A percentile compares a stretch with the other conserved stretches of the same genome.
Evolutionary conservation across 2,329 filamentous ascomycete genomes (phyloP).

Genomic region (Gnomoniopsis sp.): DNA sequence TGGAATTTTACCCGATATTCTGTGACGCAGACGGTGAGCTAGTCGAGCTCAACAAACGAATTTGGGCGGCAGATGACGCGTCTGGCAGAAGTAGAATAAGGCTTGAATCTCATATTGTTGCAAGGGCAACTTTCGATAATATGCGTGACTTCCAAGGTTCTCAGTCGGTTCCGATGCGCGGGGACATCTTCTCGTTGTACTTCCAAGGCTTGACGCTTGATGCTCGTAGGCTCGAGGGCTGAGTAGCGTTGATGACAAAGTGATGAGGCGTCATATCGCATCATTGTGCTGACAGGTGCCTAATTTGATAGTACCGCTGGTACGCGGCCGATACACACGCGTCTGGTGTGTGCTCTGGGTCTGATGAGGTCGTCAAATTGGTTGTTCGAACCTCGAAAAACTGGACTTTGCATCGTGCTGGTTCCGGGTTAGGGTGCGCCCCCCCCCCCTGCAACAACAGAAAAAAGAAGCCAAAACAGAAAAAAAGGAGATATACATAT

Average conservation of each 20-base stretch:
- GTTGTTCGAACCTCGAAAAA: not conserved
- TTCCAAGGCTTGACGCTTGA: too few relatives aligned
- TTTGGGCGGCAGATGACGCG: not conserved
- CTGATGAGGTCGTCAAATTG: not conserved
- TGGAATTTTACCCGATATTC: not conserved
- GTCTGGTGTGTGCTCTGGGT: too few relatives aligned
- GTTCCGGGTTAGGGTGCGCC: not conserved
- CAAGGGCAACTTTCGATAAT: not conserved
- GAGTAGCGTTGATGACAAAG: too few relatives aligned
- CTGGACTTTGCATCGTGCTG: not conserved
- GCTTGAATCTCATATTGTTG: not conserved
- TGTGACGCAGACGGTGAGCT: not conserved
- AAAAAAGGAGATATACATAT: too few relatives aligned
- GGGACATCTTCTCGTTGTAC: not conserved
- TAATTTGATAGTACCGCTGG: too few relatives aligned
- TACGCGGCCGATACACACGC: too few relatives aligned
- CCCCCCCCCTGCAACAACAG: not conserved
- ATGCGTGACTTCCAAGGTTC: not conserved
- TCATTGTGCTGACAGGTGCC: too few relatives aligned
- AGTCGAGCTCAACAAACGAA: not conserved
- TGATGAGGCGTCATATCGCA: too few relatives aligned
- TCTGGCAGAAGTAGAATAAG: not conserved
- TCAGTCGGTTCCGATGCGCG: not conserved
- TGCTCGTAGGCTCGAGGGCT: too few relatives aligned
- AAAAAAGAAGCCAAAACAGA: not conserved